A percentile compares a stretch with the other conserved stretches of the same genome.
These are phyloP conservation scores for Erythrobasidium hasegawianum DNA, from an alignment of 1,284 basidiomycete species.

Conservation along the genomic window DNA sequence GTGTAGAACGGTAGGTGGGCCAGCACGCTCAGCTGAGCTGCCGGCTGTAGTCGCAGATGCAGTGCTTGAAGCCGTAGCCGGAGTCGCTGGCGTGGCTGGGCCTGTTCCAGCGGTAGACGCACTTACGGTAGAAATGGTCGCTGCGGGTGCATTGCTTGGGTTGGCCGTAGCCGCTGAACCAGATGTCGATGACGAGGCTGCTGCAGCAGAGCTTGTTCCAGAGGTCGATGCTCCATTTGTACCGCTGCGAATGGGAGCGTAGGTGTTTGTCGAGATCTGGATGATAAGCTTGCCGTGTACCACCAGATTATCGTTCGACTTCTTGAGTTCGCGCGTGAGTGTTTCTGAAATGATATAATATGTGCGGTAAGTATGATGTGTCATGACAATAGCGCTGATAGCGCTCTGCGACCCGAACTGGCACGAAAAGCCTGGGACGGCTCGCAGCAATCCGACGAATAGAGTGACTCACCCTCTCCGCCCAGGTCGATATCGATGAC, in stretches of 20 bases:
- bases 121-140: constrained; percentile 16
- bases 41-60: constrained; percentile 8
- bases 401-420: not conserved
- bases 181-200: constrained; percentile 38
- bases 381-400: not conserved
- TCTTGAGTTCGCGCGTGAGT: constrained; percentile 74
- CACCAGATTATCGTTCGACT: constrained; percentile 78
- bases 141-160: not conserved
- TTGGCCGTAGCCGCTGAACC: constrained; percentile 49
- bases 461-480: constrained; percentile 71
- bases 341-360: constrained; percentile 56
- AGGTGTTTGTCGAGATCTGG: constrained; percentile 74
- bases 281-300: constrained; percentile 82
- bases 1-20: constrained; percentile 48
- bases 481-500: constrained; percentile 84
- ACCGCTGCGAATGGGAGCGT: constrained; percentile 64
- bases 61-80: constrained; percentile 7
- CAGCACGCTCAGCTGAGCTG: constrained; percentile 40
- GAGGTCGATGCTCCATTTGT: constrained; percentile 51
- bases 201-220: constrained; percentile 51
- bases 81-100: constrained; percentile 10
- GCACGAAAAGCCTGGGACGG: not conserved
- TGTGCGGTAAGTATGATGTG: constrained; percentile 2
- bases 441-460: not conserved
- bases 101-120: constrained; percentile 35